Base-by-base conservation (phyloP, 148 eudicot species). In the Cornus suecica region DNA sequence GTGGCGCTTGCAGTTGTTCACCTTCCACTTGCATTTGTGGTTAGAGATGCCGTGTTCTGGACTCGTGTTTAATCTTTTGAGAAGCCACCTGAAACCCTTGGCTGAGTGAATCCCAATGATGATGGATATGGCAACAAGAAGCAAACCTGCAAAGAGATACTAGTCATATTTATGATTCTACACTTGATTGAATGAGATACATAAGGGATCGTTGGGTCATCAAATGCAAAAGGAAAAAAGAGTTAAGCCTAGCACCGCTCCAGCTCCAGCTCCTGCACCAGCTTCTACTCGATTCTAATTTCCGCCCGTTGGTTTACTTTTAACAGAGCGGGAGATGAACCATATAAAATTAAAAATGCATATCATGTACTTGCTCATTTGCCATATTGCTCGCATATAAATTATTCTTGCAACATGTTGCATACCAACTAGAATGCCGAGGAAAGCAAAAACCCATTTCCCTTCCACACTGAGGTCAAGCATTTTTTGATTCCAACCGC, bases 401-500 rank as follows among this genome's bases (percentile, higher is more conserved):
- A 37, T 37, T 9, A 54, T 54, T 54, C 61, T 16, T 54, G 22
- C 61, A 54, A 32, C 60, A 65, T 67, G 26, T 27, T 20, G 62
- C 13, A 6, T 87, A 95, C 99, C 94, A 85, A 87, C 3, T 25
- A 86, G 10, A 88, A 81, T 78, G 31, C 97, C 97, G 11, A 91
- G 87, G 42, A 87, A 74, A 15, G 90, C 79, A 76, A 87, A 89
- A 37, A 83, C 86, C 99, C 99, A 95, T 37, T 77, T 87, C 71
- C 94, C 97, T 23, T 86, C 58, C 71, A 85, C 90, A 79, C 97
- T 90, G 75, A 95, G 97, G 66, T 95, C 94, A 7, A 95, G 90
- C 97, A 95, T 91, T 83, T 86, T 87, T 76, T 92, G 97, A 80
- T 95, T 95, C 99, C 97, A 95, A 68, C 99, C 97, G 65, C 97